These are phyloP conservation scores for Lipomyces orientalis DNA, from an alignment of 805 yeast genomes.

Conservation along the genomic window DNA sequence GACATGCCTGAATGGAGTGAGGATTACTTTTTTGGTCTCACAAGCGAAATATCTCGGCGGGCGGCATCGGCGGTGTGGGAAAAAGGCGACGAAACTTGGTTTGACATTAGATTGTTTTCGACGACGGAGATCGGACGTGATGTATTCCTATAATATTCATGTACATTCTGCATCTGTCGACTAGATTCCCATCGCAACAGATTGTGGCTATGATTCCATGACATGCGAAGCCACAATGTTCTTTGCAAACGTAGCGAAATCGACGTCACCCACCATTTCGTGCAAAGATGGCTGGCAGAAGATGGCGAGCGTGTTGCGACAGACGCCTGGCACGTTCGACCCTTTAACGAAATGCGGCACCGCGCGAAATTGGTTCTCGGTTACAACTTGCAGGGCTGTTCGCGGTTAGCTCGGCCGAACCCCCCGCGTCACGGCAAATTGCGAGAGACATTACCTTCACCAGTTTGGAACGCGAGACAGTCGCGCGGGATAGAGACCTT, in stretches of 20 bases:
- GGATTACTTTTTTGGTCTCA: background rate
- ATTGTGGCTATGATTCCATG: background rate
- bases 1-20: background rate
- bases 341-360: conserved; percentile 65
- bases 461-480: conserved; percentile 67
- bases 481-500: conserved; percentile 61
- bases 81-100: conserved; percentile 5
- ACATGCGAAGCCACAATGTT: conserved; percentile 46
- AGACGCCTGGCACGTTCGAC: conserved; percentile 45
- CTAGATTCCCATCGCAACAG: background rate
- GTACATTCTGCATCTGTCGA: background rate
- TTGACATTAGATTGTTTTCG: conserved; percentile 8
- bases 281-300: conserved; percentile 65
- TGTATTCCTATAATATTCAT: background rate
- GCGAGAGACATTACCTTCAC: conserved; percentile 45
- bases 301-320: conserved; percentile 64
- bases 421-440: no score
- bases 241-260: conserved; percentile 57
- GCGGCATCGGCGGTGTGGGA: conserved; percentile 6
- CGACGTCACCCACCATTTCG: conserved; percentile 52
- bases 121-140: conserved; percentile 5
- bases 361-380: conserved; percentile 57
- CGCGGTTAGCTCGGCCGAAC: background rate
- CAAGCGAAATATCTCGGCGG: background rate
- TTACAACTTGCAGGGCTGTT: conserved; percentile 57